Evolutionary conservation across 164 flowering plant species (phyloP).

Genomic region (Liquidambar formosana): DNA sequence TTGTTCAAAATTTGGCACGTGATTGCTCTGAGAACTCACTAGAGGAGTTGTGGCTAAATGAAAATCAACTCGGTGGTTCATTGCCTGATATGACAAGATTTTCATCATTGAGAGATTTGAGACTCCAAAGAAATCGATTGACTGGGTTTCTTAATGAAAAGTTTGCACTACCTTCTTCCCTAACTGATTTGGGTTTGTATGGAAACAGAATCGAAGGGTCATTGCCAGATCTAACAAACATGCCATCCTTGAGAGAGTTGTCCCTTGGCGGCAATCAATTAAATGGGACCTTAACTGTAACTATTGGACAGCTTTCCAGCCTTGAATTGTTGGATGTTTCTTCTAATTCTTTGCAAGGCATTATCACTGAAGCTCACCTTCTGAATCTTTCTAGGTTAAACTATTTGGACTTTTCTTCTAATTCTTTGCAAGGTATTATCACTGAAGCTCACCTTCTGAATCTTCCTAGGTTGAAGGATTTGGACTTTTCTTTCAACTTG

Average conservation of each 20-base stretch:
- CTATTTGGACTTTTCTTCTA: too few relatives aligned
- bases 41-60: neutral
- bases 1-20: neutral
- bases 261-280: neutral
- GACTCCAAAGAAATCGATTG: conserved; percentile 6
- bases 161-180: neutral
- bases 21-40: neutral
- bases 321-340: conserved; percentile 15
- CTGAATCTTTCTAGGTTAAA: too few relatives aligned
- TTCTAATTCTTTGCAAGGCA: too few relatives aligned
- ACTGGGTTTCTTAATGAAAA: neutral
- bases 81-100: conserved; percentile 15
- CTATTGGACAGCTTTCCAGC: conserved; percentile 15
- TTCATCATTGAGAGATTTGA: conserved; percentile 14
- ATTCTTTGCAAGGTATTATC: conserved; percentile 25
- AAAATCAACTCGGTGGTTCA: conserved; percentile 15
- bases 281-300: conserved; percentile 3
- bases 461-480: conserved; percentile 11
- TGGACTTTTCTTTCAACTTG: conserved; percentile 15
- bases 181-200: neutral
- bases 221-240: conserved; percentile 3
- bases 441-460: conserved; percentile 25
- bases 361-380: too few relatives aligned
- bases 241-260: neutral
- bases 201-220: neutral